Evolutionary conservation across 2,329 filamentous ascomycete genomes (phyloP), one percentile per base, ranked within the genome.

Genomic region (Colletotrichum sp.): DNA sequence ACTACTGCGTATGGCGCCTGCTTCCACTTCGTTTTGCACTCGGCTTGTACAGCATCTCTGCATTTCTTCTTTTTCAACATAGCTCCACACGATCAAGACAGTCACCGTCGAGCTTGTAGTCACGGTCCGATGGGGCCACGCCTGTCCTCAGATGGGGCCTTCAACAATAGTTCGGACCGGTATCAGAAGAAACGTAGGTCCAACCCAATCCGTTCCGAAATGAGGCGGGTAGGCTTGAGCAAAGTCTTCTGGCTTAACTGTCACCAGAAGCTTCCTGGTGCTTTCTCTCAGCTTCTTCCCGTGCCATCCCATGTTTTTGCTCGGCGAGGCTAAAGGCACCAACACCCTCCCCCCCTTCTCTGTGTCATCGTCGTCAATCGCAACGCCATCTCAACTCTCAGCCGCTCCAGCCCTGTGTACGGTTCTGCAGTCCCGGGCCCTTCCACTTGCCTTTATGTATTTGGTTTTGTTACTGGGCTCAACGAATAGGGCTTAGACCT

Each of bases 261-360:
- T 15, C 36, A 16, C 30, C 24, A 52, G 67, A 32, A 34, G 36
- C 12, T 34, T 15, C 7, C 4, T 34, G 15, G 18, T 32, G 24
- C 30, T 52, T 43, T 21, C 43, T 13, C 52, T 60, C 61, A 34
- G 55, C 61, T 26, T 39, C 55, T 67, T 39, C 36, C 60, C 52
- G 30, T 75, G 61, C 43, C 67, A 71, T 57, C 68, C 68, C 68
- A 67, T 75, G 28, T 75, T 59, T 55, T 26, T 66, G 36, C 36
- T 43, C 55, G 36, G 24, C 15, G 30, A 30, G 34, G 16, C 24
- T 48, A 72, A 48, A 61, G 7, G 55, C 39, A 57, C 16, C 52
- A 39, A 39, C 15, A 43, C 39, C 28, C 13, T 39, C 16, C 34
- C 21, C 63, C 39, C 13, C 24, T 34, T 26, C 48, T 13, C 63